Percentiles rank a stretch among this genome's conserved stretches.
phyloP scores from a whole-genome alignment of 345 rosid species.

The Lepidium didymum region DNA sequence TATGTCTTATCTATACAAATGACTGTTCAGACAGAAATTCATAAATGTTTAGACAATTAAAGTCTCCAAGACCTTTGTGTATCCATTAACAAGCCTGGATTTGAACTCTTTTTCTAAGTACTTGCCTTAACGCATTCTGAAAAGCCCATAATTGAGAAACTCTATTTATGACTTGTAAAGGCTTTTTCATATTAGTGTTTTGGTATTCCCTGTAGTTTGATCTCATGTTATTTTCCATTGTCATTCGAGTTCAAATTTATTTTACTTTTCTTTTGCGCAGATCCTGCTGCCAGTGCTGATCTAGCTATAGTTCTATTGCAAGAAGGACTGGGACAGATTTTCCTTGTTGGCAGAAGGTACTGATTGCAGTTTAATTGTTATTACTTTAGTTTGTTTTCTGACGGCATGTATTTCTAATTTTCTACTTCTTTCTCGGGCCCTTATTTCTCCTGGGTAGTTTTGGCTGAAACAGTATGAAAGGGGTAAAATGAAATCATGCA shows the following conservation, averaged over 20 bases:
- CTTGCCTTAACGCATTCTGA: neutral
- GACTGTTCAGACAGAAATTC: neutral
- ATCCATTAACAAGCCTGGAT: neutral
- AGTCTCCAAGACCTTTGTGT: neutral
- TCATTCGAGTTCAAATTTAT: neutral
- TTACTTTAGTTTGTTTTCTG: neutral
- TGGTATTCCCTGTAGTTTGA: neutral
- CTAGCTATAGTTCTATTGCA: conserved; percentile 89
- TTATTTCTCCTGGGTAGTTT: neutral
- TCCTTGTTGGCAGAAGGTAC: conserved; percentile 93
- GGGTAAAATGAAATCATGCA: neutral
- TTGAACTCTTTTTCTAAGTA: neutral
- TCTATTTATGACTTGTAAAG: neutral
- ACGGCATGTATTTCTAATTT: neutral
- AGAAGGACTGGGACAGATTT: conserved; percentile 84
- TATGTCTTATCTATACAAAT: neutral
- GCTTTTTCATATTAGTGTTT: neutral
- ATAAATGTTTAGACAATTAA: neutral
- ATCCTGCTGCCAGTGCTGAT: conserved; percentile 93
- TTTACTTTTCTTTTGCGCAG: conserved; percentile 33
- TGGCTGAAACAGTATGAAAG: neutral
- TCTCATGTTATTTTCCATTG: neutral
- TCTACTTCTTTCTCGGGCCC: neutral
- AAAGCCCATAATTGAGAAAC: neutral
- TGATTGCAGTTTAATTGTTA: neutral